Conservation (phyloP, 495 filamentous ascomycete genomes). For the Neurospora sp. region DNA sequence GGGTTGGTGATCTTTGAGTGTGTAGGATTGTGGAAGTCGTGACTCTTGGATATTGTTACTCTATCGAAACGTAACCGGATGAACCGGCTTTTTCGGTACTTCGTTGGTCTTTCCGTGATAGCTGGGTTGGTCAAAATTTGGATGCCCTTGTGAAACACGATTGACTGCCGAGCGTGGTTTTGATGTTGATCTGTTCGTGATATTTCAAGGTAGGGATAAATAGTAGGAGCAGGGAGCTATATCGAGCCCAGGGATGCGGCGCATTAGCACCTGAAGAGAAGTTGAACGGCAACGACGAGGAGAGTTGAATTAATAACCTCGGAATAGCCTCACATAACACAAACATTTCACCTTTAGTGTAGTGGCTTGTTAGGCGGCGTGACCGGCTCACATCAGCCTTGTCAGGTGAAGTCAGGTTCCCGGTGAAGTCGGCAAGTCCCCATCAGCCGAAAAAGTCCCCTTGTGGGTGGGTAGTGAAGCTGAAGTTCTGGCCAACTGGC, state of each 20-base stretch:
- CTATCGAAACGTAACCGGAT: not conserved
- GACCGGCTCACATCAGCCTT: not conserved
- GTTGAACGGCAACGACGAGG: not conserved
- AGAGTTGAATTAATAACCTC: not conserved
- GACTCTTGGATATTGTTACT: not conserved
- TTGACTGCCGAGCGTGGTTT: not conserved
- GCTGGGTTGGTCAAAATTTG: not conserved
- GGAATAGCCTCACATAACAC: not conserved
- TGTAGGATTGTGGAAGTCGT: not conserved
- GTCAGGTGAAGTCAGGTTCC: not conserved
- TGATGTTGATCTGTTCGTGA: not conserved
- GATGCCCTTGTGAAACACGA: not conserved
- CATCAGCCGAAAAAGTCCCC: not conserved
- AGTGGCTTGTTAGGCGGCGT: not conserved
- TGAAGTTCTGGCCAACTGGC: not conserved
- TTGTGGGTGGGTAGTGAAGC: not conserved
- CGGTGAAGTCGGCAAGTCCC: not conserved
- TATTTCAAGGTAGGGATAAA: not conserved
- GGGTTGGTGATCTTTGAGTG: not conserved
- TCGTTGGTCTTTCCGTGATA: not conserved
- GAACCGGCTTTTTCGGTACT: not conserved
- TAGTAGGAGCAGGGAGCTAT: not conserved
- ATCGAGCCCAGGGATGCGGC: not conserved
- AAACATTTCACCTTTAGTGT: not conserved
- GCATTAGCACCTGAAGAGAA: not conserved